Percentiles rank a stretch among this genome's conserved stretches.
phyloP scores from a whole-genome alignment of 2,329 filamentous ascomycete species.

The Hypoxylon sp. region DNA sequence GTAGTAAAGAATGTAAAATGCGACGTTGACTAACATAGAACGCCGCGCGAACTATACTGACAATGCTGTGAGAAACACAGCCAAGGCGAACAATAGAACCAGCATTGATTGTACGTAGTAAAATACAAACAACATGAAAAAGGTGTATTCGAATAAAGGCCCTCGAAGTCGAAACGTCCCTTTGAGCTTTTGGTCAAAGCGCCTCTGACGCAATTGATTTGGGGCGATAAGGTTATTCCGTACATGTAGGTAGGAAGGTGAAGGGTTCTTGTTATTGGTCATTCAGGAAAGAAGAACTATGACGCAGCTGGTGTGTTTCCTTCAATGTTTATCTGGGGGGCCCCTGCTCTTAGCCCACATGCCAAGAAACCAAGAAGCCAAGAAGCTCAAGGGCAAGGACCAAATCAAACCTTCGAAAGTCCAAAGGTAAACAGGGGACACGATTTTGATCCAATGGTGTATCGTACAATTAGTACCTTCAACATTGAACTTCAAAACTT shows the following conservation, averaged over 20 bases:
- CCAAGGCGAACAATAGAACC: background rate
- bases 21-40: slow-evolving; percentile 3
- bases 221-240: slow-evolving; percentile 23
- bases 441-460: background rate
- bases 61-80: background rate
- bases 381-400: no score
- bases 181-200: slow-evolving; percentile 5
- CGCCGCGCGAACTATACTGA: background rate
- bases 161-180: background rate
- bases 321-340: slow-evolving; percentile 2
- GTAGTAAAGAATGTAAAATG: slow-evolving; percentile 6
- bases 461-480: background rate
- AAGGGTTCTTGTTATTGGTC: slow-evolving; percentile 30
- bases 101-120: background rate
- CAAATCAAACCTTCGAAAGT: background rate
- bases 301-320: slow-evolving; percentile 5
- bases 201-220: slow-evolving; percentile 36
- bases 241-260: no score
- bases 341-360: background rate
- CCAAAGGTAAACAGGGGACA: background rate
- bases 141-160: background rate
- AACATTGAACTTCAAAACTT: background rate
- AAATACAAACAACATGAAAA: background rate
- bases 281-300: slow-evolving; percentile 3
- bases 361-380: slow-evolving; percentile 17